Evolutionary conservation across 2,329 filamentous ascomycete genomes (phyloP).

Genomic region (Harringtonia lauricola): DNA sequence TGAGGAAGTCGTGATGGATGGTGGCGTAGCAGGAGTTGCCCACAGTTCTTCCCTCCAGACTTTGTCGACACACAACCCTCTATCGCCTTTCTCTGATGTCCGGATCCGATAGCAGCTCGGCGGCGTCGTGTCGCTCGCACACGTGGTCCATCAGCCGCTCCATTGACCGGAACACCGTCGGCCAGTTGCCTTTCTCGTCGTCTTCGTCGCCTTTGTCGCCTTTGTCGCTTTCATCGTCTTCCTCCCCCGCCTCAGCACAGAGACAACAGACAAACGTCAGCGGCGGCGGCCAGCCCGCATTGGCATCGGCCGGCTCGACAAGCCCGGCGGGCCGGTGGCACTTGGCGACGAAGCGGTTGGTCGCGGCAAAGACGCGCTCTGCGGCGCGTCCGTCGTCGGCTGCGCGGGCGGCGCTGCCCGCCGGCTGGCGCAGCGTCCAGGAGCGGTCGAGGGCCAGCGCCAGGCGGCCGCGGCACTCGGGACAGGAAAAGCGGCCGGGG

Average conservation of each 20-base stretch:
- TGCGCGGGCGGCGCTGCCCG: neutral
- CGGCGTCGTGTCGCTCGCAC: slow-evolving; percentile 13
- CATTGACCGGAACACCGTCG: slow-evolving; percentile 16
- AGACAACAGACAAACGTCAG: slow-evolving; percentile 20
- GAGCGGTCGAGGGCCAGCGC: slow-evolving; percentile 16
- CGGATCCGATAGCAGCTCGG: slow-evolving; percentile 15
- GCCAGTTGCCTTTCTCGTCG: neutral
- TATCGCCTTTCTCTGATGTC: slow-evolving; percentile 11
- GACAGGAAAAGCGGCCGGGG: slow-evolving; percentile 11
- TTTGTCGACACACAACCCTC: too few species aligned
- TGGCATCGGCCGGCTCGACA: neutral
- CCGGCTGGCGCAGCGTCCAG: slow-evolving; percentile 19
- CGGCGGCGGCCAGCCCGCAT: slow-evolving; percentile 2
- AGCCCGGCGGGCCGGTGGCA: slow-evolving; percentile 20
- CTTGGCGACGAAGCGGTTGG: slow-evolving; percentile 24
- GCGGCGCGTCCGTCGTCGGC: slow-evolving; percentile 10
- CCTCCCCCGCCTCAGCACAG: slow-evolving; percentile 14
- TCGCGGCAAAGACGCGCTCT: slow-evolving; percentile 20
- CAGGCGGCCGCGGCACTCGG: slow-evolving; percentile 15
- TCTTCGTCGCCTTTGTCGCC: too few species aligned
- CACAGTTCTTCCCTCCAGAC: too few species aligned
- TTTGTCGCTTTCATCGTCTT: slow-evolving; percentile 14
- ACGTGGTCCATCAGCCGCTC: slow-evolving; percentile 21
- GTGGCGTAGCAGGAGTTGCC: too few species aligned
- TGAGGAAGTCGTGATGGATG: too few species aligned